Percentiles rank a stretch among this genome's conserved stretches.
Evolutionary conservation across 2,329 filamentous ascomycete genomes (phyloP).

Genomic region (Aspergillaceae sp.): DNA sequence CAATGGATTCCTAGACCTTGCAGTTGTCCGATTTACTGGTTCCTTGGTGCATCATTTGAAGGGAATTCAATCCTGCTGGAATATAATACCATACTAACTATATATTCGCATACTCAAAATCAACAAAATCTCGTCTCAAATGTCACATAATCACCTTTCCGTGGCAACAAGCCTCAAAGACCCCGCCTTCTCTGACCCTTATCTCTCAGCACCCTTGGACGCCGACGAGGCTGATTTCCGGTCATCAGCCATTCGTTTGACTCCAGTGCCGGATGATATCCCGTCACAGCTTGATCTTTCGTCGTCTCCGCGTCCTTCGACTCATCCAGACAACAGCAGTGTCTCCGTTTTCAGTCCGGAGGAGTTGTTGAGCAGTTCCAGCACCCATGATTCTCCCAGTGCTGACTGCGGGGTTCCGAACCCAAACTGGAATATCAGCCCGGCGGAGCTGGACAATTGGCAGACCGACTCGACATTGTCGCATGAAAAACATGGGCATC

Average conservation of each 20-base stretch:
- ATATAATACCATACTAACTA: too few relatives aligned
- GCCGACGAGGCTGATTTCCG: conserved; percentile 31
- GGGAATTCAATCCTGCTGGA: too few relatives aligned
- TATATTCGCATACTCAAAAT: neutral
- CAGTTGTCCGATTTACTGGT: too few relatives aligned
- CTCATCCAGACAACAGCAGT: conserved; percentile 8
- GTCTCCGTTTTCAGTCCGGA: conserved; percentile 23
- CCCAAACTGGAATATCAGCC: conserved; percentile 8
- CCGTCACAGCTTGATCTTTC: conserved; percentile 2
- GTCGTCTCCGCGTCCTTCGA: neutral
- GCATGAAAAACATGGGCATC: neutral
- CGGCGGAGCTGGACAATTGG: conserved; percentile 7
- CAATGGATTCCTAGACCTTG: neutral
- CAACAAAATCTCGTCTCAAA: conserved; percentile 10
- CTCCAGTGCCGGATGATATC: conserved; percentile 13
- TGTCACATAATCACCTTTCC: conserved; percentile 16
- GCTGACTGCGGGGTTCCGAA: conserved; percentile 13
- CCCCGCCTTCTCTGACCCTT: conserved; percentile 28
- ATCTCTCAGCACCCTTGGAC: conserved; percentile 30
- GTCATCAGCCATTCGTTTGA: conserved; percentile 24
- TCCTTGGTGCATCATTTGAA: too few relatives aligned
- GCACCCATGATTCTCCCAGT: conserved; percentile 19
- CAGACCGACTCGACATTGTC: neutral
- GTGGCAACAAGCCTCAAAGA: conserved; percentile 23
- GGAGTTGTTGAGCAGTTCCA: conserved; percentile 20